Evolutionary conservation across 176 grass and related monocot species (phyloP).

Genomic region (Saccharum spontaneum): DNA sequence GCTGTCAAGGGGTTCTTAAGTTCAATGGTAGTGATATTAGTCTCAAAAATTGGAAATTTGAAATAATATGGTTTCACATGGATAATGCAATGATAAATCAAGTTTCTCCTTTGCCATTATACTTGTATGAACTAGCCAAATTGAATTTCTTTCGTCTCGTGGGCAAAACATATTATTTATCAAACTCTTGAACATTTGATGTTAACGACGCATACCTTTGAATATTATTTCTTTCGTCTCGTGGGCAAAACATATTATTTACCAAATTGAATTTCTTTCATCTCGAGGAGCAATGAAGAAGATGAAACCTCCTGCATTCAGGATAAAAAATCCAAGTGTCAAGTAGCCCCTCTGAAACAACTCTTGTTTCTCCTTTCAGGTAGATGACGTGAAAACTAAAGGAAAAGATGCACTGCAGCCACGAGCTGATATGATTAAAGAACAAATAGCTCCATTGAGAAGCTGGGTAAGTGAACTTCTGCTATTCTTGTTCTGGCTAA

Average conservation of each 20-base stretch:
- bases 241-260: too few relatives aligned
- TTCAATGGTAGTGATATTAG: neutral
- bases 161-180: neutral
- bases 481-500: neutral
- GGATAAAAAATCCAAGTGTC: neutral
- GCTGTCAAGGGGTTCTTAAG: neutral
- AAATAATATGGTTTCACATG: neutral
- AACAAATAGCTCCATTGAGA: conserved; percentile 72
- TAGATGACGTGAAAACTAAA: conserved; percentile 65
- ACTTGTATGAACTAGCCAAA: neutral
- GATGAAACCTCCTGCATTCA: neutral
- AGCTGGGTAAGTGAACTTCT: conserved; percentile 58
- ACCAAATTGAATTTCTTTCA: too few relatives aligned
- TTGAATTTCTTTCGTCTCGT: neutral
- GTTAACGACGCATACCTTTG: too few relatives aligned
- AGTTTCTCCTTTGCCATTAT: neutral
- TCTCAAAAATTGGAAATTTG: neutral
- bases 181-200: neutral
- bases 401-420: conserved; percentile 70
- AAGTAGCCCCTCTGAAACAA: neutral
- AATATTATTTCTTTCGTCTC: too few relatives aligned
- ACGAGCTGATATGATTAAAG: conserved; percentile 64
- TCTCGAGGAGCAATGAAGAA: neutral
- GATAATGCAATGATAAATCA: neutral
- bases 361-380: conserved; percentile 38